Conservation (phyloP, 768 basidiomycete species). For the Dictyophora rubrovolvata region DNA sequence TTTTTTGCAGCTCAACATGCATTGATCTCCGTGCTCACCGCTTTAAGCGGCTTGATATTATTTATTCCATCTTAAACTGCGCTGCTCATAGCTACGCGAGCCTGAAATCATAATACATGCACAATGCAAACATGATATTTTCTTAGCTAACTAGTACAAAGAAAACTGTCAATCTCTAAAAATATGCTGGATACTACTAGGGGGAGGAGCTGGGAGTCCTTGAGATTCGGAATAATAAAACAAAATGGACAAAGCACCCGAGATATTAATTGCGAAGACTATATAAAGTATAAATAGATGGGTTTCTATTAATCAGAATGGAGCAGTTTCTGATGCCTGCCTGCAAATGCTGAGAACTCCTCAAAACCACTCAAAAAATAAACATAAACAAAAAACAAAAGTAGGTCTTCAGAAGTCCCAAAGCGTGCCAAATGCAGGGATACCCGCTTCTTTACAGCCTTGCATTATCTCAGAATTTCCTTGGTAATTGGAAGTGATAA, state of each 20-base stretch:
- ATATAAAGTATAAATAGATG: background rate
- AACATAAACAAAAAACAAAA: background rate
- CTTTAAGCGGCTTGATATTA: background rate
- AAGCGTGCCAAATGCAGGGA: constrained; percentile 38
- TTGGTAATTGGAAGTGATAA: constrained; percentile 76
- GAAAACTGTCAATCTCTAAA: background rate
- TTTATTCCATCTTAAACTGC: background rate
- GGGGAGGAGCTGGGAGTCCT: constrained; percentile 5
- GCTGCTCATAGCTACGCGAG: background rate
- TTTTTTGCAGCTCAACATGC: background rate
- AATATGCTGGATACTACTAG: background rate
- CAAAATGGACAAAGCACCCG: background rate
- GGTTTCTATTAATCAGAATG: background rate
- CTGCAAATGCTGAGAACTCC: background rate
- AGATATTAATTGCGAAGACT: background rate
- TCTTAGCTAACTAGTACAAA: background rate
- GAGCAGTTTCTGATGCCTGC: background rate
- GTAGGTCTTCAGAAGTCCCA: constrained; percentile 19
- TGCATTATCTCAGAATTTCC: constrained; percentile 75
- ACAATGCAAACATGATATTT: background rate
- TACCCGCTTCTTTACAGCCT: constrained; percentile 61
- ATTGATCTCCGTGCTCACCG: no score
- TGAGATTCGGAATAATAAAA: constrained; percentile 5
- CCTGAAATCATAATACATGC: no score
- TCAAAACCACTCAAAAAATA: background rate